Conservation (phyloP, 495 filamentous ascomycete species). For the Aspergillus sclerotiicarbonarius region DNA sequence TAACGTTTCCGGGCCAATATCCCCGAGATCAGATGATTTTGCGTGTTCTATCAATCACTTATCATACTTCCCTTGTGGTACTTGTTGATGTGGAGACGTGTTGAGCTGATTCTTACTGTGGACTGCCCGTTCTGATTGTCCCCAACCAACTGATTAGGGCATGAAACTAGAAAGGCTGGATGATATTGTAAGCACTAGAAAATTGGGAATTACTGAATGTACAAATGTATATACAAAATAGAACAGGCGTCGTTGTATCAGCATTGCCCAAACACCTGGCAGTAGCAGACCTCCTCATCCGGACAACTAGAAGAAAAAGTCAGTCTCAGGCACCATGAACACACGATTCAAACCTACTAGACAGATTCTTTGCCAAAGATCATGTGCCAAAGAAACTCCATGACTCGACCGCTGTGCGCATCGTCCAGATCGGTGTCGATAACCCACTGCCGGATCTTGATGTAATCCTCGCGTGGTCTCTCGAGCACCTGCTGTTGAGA, state of each 20-base stretch:
- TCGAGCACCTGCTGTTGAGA: conserved; percentile 50
- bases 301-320: conserved; percentile 35
- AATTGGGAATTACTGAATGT: too few species aligned
- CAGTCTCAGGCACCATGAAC: neutral
- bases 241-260: conserved; percentile 12
- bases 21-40: too few species aligned
- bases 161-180: too few species aligned
- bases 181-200: too few species aligned
- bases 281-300: conserved; percentile 46
- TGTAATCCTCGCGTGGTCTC: conserved; percentile 57
- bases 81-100: too few species aligned
- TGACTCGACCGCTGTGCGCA: conserved; percentile 64
- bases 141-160: too few species aligned
- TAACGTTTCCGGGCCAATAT: too few species aligned
- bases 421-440: conserved; percentile 58
- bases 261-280: conserved; percentile 49
- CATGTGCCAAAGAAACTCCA: conserved; percentile 76
- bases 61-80: too few species aligned
- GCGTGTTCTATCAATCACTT: too few species aligned
- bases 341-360: conserved; percentile 32
- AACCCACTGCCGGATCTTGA: conserved; percentile 66
- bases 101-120: too few species aligned
- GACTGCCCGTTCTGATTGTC: too few species aligned
- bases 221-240: too few species aligned
- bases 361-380: conserved; percentile 55